These are phyloP conservation scores for Magnusiomyces suaveolens DNA, from an alignment of 1,139 yeast species.

Conservation along the genomic window DNA sequence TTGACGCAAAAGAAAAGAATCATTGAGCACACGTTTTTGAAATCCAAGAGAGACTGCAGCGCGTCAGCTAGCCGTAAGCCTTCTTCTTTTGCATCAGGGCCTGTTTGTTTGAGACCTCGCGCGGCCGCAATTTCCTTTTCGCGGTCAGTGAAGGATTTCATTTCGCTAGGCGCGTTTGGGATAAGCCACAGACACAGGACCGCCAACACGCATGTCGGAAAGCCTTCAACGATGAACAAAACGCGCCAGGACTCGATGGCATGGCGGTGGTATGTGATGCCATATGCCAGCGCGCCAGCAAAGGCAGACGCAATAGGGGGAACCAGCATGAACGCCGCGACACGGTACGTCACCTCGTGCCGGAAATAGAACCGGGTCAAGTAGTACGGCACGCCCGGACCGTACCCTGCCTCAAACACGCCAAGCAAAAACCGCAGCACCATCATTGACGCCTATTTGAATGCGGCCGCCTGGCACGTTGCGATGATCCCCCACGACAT, in stretches of 20 bases:
- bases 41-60: conserved; percentile 12
- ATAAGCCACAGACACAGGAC: conserved; percentile 11
- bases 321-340: conserved; percentile 9
- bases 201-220: conserved; percentile 13
- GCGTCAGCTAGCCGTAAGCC: conserved; percentile 3
- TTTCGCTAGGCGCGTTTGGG: conserved; percentile 6
- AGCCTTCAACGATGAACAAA: conserved; percentile 13
- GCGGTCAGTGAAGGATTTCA: conserved; percentile 8
- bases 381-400: conserved; percentile 35
- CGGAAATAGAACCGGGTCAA: conserved; percentile 24
- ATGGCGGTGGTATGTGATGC: conserved; percentile 8
- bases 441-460: conserved; percentile 43
- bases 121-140: conserved; percentile 14
- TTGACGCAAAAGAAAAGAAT: conserved; percentile 10
- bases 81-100: conserved; percentile 7
- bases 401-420: conserved; percentile 49
- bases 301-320: conserved; percentile 14
- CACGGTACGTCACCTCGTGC: conserved; percentile 19
- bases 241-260: conserved; percentile 13
- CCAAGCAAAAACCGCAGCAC: conserved; percentile 50
- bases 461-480: conserved; percentile 27
- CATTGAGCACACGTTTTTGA: conserved; percentile 18
- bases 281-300: conserved; percentile 15
- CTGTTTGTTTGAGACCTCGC: conserved; percentile 11
- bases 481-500: conserved; percentile 14